These are phyloP conservation scores for Trifolium repens DNA, from an alignment of 306 rosid species.

Conservation along the genomic window DNA sequence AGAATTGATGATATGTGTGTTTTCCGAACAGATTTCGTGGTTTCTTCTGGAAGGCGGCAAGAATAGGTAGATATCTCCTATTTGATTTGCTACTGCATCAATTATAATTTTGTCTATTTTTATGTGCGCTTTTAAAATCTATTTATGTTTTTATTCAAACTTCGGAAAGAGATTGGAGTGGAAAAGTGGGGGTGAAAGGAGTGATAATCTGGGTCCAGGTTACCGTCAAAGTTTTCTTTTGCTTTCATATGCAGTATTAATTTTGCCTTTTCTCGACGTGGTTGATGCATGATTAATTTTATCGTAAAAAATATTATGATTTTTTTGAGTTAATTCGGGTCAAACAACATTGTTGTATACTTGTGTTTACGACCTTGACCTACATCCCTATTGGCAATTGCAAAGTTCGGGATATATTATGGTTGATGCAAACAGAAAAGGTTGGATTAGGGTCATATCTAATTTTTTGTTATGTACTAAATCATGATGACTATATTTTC, in stretches of 20 bases:
- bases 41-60: slow-evolving; percentile 81
- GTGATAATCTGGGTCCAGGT: background rate
- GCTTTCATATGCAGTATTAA: background rate
- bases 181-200: slow-evolving; percentile 19
- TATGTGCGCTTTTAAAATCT: background rate
- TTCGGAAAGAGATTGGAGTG: background rate
- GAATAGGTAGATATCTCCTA: slow-evolving; percentile 55
- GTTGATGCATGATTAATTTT: background rate
- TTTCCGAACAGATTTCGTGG: slow-evolving; percentile 62
- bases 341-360: slow-evolving; percentile 23
- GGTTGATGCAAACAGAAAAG: slow-evolving; percentile 15
- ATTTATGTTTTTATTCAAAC: background rate
- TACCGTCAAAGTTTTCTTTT: slow-evolving; percentile 4
- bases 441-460: slow-evolving; percentile 7
- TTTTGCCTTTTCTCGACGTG: slow-evolving; percentile 11
- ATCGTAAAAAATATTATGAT: background rate
- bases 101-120: slow-evolving; percentile 1
- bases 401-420: background rate
- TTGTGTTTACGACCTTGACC: slow-evolving; percentile 25
- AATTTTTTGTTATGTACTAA: too few relatives aligned
- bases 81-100: slow-evolving; percentile 18
- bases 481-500: too few relatives aligned
- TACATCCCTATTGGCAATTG: background rate
- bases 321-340: background rate
- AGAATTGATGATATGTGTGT: slow-evolving; percentile 27